Conservation (phyloP, 306 rosid genomes). For the Phaseolus lunatus region DNA sequence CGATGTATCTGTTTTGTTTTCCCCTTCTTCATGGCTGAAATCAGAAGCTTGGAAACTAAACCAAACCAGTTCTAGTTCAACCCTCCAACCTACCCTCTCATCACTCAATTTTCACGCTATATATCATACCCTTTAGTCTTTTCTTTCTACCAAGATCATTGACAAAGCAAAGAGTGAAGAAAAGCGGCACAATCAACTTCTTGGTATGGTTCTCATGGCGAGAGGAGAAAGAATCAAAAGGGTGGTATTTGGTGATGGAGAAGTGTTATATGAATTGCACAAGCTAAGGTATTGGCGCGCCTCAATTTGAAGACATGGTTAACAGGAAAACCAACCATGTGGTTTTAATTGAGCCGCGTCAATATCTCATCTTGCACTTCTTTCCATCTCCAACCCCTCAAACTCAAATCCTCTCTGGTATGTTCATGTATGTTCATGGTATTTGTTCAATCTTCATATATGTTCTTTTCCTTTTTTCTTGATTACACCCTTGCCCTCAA, state of each 20-base stretch:
- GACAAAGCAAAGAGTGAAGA: neutral
- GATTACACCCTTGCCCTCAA: neutral
- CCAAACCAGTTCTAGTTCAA: neutral
- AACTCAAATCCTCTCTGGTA: constrained; percentile 36
- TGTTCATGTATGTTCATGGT: constrained; percentile 7
- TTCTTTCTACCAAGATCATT: neutral
- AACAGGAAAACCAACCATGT: constrained; percentile 48
- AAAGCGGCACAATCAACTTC: neutral
- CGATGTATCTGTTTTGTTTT: constrained; percentile 4
- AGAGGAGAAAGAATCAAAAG: neutral
- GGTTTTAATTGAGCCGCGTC: constrained; percentile 92
- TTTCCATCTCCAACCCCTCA: constrained; percentile 43
- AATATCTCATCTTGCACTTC: constrained; percentile 73
- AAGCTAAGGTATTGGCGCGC: constrained; percentile 71
- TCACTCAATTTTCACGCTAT: neutral
- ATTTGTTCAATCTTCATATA: neutral
- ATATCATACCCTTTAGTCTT: neutral
- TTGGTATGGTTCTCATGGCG: neutral
- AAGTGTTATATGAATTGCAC: constrained; percentile 44
- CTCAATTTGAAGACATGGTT: constrained; percentile 81
- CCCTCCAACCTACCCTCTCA: neutral
- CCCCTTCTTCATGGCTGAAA: constrained; percentile 14
- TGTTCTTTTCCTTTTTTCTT: neutral
- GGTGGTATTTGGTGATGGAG: constrained; percentile 38
- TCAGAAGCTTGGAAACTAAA: neutral